Evolutionary conservation across 179 eudicot genomes (phyloP).

Genomic region (Heliamphora ciliata): DNA sequence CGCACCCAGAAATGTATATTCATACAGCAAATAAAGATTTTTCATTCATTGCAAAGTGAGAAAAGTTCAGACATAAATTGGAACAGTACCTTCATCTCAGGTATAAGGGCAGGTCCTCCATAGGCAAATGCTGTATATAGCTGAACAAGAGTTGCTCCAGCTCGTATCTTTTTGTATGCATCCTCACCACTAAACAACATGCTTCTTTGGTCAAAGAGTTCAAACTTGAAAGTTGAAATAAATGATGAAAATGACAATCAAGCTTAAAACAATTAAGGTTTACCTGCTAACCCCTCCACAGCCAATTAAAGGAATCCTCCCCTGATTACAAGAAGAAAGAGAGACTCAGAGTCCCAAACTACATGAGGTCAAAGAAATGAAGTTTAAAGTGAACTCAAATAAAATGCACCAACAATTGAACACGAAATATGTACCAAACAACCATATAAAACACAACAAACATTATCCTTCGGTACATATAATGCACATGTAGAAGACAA

Average conservation of each 20-base stretch:
- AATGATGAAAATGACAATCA: constrained; percentile 5
- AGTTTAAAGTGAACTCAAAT: background rate
- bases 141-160: constrained; percentile 91
- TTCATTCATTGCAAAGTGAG: background rate
- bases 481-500: no score
- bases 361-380: background rate
- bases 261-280: constrained; percentile 5
- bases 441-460: no score
- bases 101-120: constrained; percentile 96
- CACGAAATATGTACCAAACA: no score
- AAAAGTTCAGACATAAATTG: background rate
- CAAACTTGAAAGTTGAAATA: no score
- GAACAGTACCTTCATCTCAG: constrained; percentile 69
- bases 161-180: constrained; percentile 87
- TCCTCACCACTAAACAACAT: constrained; percentile 73
- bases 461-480: no score
- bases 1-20: background rate
- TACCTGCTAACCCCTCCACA: constrained; percentile 97
- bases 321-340: constrained; percentile 40
- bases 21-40: background rate
- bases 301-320: constrained; percentile 85
- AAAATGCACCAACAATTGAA: background rate
- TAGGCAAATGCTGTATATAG: constrained; percentile 90
- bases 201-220: constrained; percentile 12
- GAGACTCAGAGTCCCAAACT: background rate